phyloP scores from a whole-genome alignment of 257 asterid genomes.

The Sherardia arvensis region DNA sequence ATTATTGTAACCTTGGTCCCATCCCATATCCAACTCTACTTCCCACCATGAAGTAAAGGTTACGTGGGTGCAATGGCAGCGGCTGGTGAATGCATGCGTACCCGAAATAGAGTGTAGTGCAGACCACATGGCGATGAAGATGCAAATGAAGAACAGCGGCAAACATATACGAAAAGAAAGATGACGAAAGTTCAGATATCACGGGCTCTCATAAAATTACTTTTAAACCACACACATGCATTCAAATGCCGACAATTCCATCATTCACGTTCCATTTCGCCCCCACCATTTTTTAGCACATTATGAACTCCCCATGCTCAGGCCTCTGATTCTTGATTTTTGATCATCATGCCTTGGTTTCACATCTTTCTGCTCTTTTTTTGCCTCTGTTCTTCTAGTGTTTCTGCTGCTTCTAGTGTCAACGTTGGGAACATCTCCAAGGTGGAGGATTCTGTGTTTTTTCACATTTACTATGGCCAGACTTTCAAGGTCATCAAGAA shows the following conservation, averaged over 20 bases:
- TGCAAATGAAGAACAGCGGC: background rate
- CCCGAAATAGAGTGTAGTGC: conserved; percentile 3
- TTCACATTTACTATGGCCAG: conserved; percentile 77
- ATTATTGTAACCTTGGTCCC: background rate
- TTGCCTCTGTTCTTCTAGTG: conserved; percentile 19
- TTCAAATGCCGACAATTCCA: conserved; percentile 29
- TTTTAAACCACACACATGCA: conserved; percentile 46
- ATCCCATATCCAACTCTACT: background rate
- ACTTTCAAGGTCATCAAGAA: conserved; percentile 93
- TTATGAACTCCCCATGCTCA: background rate
- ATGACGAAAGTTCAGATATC: conserved; percentile 44
- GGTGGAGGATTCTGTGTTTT: conserved; percentile 60
- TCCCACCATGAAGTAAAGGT: background rate
- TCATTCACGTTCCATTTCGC: conserved; percentile 18
- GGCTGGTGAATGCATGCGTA: background rate
- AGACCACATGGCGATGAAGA: conserved; percentile 16
- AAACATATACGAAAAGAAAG: conserved; percentile 34
- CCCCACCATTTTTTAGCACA: conserved; percentile 14
- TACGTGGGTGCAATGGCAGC: background rate
- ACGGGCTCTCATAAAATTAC: conserved; percentile 47
- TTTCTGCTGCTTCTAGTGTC: conserved; percentile 31
- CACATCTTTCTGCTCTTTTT: conserved; percentile 20
- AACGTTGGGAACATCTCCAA: conserved; percentile 60
- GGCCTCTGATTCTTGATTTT: conserved; percentile 14
- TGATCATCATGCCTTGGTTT: background rate